Base-by-base conservation (phyloP, 306 rosid species). In the Cicer bijugum region DNA sequence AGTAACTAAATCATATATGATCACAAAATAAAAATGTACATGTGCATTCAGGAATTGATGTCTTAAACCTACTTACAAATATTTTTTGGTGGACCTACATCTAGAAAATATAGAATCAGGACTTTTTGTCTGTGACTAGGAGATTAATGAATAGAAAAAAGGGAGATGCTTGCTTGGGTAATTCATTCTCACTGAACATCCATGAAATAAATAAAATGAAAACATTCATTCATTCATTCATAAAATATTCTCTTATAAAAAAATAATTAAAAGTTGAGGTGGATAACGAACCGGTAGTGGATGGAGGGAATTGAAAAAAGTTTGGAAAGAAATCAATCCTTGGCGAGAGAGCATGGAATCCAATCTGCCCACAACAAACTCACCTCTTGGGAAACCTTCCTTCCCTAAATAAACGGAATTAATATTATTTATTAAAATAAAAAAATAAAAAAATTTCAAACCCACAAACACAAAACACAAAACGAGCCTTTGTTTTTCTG, bases 331-430 rank as follows among this genome's bases (percentile, higher is more conserved):
- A 88, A 84, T 80, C 78, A 88, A 84, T 80, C 78, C 98, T 86
- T 91, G 11, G 53, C 43, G 63, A 77, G 90, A 65, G 89, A 87
- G 96, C 71, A 89, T 91, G 91, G 98, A 87, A 94, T 94, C 89
- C 70, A 43, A 83, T 78, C 72, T 80, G 67, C 75, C 74, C 67
- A 58, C 81, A 80, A 42, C 80, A 48, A 58, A 76, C 69, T 38
- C 45, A 15, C 56, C 35, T 28, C 48, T 44, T 12, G 12, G 11
- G 42, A 45, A 67, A 12, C 28, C 44, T 6, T 72, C 67, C 53
- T 23, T 14, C 12, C 48, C 80, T 17, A 19, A 65, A 65, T 43
- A 43, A 6, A 19, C 59, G 35, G 1, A 48, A 59, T 45, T 16
- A 11, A 10, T 28, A 14, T n/a, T 6, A 50, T 0, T 6, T 14